Evolutionary conservation across 805 yeast genomes (phyloP), one percentile per base, ranked within the genome.

Genomic region (Zygotorulaspora sp.): DNA sequence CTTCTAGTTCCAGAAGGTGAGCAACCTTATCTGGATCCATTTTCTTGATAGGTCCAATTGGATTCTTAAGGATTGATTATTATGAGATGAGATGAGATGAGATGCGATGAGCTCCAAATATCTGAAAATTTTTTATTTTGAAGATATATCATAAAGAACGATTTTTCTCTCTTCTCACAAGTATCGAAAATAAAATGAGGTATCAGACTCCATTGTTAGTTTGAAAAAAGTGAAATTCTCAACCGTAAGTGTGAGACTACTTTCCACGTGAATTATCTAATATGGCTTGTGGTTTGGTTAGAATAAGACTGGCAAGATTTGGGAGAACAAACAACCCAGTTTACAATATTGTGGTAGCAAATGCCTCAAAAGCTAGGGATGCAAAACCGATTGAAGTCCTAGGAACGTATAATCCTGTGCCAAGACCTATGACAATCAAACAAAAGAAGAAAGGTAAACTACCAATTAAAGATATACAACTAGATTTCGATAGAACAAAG

Each of bases 361-460:
- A 81, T 47, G 75, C 78, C 38, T 57, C 71, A 42, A 71, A 79
- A n/a, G 92, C 87, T n/a, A 72, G 95, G 50, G 88, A 86, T 61
- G 78, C 78, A 38, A 74, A 83, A 49, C 98, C 98, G 9, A 80
- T 92, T 31, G 98, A 92, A 63, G 98, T 92, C 8, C 65, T 92
- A 45, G 98, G 98, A 20, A 87, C 96, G 1, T 92, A 87, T 59
- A 79, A 87, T 55, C 96, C 98, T 22, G 68, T 75, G 16, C 84
- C 97, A 3, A 70, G 72, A 35, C 83, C 90, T 20, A 61, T 80
- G 39, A 75, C 79, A 15, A 21, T 44, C 23, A 43, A 48, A 21
- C 86, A 83, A 53, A 67, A 66, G 47, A 75, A 71, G 26, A 59
- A 58, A 14, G 84, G 83, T 8, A 66, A 67, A 26, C 65, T 72